Evolutionary conservation across 495 filamentous ascomycete genomes (phyloP).

Genomic region (Apiosordaria backusii): DNA sequence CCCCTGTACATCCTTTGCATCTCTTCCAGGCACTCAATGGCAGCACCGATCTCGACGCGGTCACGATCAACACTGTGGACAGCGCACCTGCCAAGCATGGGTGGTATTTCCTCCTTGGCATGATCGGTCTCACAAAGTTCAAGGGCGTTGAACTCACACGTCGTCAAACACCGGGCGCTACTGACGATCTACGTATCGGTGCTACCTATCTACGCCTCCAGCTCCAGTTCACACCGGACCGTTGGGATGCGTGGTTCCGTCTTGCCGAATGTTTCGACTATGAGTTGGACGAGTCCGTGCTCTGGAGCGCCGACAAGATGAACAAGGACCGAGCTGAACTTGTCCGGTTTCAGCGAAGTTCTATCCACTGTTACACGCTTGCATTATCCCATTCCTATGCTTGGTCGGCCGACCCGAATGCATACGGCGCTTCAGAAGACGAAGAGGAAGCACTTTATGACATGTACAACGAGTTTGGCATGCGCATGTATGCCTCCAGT

Average conservation of each 20-base stretch:
- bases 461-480: slow-evolving; percentile 85
- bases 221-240: slow-evolving; percentile 75
- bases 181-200: slow-evolving; percentile 81
- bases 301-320: slow-evolving; percentile 94
- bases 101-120: slow-evolving; percentile 89
- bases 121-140: slow-evolving; percentile 83
- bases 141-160: slow-evolving; percentile 69
- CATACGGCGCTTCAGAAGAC: slow-evolving; percentile 46
- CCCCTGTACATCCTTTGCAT: slow-evolving; percentile 76
- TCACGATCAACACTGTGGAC: slow-evolving; percentile 49
- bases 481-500: slow-evolving; percentile 85
- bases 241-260: slow-evolving; percentile 96
- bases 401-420: slow-evolving; percentile 52
- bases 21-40: slow-evolving; percentile 76
- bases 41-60: slow-evolving; percentile 57
- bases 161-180: slow-evolving; percentile 68
- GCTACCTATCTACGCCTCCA: slow-evolving; percentile 79
- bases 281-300: slow-evolving; percentile 84
- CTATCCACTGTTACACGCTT: slow-evolving; percentile 93
- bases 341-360: slow-evolving; percentile 68
- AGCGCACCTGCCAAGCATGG: slow-evolving; percentile 69
- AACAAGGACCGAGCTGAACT: slow-evolving; percentile 79
- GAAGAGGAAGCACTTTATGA: slow-evolving; percentile 68
- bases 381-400: slow-evolving; percentile 70
- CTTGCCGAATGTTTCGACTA: slow-evolving; percentile 88